Evolutionary conservation across 2,329 filamentous ascomycete genomes (phyloP), one percentile per base, ranked within the genome.

Genomic region (Diaporthe velutina): DNA sequence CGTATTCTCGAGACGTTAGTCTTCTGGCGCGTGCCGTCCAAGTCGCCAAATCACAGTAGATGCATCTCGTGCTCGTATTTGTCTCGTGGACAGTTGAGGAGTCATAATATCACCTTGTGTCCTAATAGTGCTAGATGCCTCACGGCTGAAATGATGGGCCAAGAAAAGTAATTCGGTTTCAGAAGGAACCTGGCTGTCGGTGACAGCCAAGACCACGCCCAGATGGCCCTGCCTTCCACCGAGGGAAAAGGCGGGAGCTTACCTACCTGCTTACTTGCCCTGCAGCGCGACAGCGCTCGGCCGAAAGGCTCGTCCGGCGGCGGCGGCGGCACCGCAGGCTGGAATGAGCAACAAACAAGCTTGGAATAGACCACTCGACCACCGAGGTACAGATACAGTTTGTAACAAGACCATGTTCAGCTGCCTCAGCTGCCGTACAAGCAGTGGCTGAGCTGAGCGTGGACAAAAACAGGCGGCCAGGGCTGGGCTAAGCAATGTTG

Each of bases 231-330:
- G 48, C 22, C 15, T 54, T 5, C 33, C 30, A 28, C 45, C 8
- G n/a, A 54, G 64, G 64, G 64, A 68, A 68, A 54, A 30, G 64
- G 50, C 64, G 64, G 64, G 48, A 68, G 64, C 64, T 68, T 52
- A 40, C 64, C 12, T 67, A 30, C 48, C 54, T 30, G 48, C 33
- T n/a, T n/a, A n/a, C n/a, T n/a, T n/a, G n/a, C 22, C 10, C 5
- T 25, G 22, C 30, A 33, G 30, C n/a, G n/a, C 15, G 64, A 68
- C 48, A 22, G 35, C 33, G 64, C 64, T 54, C 64, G 64, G 64
- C 64, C 64, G 64, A 68, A 40, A 54, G 48, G 64, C 64, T 40
- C 48, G 48, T 54, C 64, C 64, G 64, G 48, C 33, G 48, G 64
- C 33, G 48, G 64, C 64, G 48, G 33, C 64, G 33, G 64, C 64